Conservation (phyloP, 2,329 filamentous ascomycete species). For the Fusarium bulbicola region DNA sequence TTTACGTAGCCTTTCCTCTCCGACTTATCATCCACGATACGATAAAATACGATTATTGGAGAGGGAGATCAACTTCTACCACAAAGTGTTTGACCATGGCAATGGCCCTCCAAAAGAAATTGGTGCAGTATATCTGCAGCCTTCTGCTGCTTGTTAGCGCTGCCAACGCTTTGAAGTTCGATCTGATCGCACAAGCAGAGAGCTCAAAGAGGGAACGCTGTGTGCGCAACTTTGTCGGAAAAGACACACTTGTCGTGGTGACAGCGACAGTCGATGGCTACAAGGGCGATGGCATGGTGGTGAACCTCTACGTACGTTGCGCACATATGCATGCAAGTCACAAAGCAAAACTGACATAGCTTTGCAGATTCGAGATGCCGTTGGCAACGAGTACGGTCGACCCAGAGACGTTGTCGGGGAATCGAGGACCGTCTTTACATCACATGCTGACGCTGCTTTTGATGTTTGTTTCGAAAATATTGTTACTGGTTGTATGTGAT, state of each 20-base stretch:
- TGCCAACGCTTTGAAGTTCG: constrained; percentile 86
- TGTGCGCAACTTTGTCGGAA: constrained; percentile 93
- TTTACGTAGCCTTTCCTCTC: constrained; percentile 38
- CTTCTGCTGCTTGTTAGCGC: constrained; percentile 64
- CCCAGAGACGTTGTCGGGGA: constrained; percentile 93
- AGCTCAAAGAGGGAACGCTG: constrained; percentile 80
- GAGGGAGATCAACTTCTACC: constrained; percentile 11
- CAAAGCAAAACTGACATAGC: constrained; percentile 10
- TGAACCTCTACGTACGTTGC: constrained; percentile 87
- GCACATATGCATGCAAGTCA: background rate
- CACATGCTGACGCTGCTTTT: constrained; percentile 89
- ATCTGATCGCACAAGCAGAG: constrained; percentile 75
- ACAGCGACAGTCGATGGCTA: constrained; percentile 87
- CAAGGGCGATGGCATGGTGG: constrained; percentile 88
- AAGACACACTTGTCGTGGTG: constrained; percentile 93
- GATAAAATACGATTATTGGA: constrained; percentile 4
- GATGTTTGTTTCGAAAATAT: constrained; percentile 97
- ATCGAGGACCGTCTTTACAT: constrained; percentile 92
- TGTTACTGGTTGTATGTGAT: constrained; percentile 71
- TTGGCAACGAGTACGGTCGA: constrained; percentile 94
- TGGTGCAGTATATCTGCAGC: constrained; percentile 68
- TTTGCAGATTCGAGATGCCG: constrained; percentile 86
- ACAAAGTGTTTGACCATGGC: constrained; percentile 10
- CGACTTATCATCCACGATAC: constrained; percentile 18
- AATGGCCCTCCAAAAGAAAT: constrained; percentile 61